Evolutionary conservation across 495 filamentous ascomycete genomes (phyloP), one percentile per base, ranked within the genome.

Genomic region (Aspergillus haitiensis): DNA sequence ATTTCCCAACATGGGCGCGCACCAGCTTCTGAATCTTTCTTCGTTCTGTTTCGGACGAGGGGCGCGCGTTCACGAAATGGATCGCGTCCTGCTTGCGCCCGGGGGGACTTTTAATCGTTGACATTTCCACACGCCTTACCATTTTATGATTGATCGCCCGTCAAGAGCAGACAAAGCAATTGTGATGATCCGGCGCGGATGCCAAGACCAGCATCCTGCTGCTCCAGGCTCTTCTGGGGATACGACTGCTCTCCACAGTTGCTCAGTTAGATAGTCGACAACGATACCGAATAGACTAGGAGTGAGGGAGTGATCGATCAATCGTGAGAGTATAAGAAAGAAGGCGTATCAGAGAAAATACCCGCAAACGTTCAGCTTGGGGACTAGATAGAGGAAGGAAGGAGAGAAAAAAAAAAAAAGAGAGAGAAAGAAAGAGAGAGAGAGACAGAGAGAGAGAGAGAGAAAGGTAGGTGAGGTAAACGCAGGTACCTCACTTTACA

Each of bases 51-150:
- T 77, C 73, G 12, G 72, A 69, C n/a, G 70, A 15, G 2, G 73
- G 75, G 52, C 73, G 64, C 46, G 75, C 75, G 52, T 77, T 77
- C 58, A 77, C 67, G 31, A 77, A 77, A 49, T 75, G 71, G 35
- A 77, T 73, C 47, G 63, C 60, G 31, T 73, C 70, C 44, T 58
- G 63, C 52, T 69, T 71, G 34, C 63, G 63, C 21, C 64, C 59
- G 13, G 51, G 32, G 15, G 57, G 39, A 16, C 52, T 52, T 62
- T 71, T 72, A 18, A 59, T 71, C n/a, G 71, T 61, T 8, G 67
- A 60, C 72, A 73, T 74, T 52, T 59, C 58, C 49, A 39, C 31
- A 4, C 31, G 36, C 31, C 27, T 56, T 32, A 44, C 36, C 52
- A 34, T 51, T 56, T 49, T 27, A 27, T 27, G 21, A 27, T 27